Conservation (phyloP, 129 eudicot species). For the Escallonia rubra region DNA sequence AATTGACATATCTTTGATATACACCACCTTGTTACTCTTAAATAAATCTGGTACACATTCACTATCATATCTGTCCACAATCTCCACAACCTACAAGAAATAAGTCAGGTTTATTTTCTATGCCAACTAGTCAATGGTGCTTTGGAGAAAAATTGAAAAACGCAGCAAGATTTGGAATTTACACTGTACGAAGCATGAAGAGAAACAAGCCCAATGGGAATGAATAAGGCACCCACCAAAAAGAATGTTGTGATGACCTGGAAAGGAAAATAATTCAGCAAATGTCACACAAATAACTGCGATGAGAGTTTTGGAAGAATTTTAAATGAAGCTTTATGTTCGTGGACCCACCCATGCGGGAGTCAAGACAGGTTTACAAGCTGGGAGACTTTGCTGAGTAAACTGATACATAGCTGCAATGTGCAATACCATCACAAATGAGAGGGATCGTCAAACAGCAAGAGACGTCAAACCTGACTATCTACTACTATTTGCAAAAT, state of each 20-base stretch:
- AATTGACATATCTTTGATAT: slow-evolving; percentile 48
- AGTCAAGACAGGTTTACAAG: slow-evolving; percentile 86
- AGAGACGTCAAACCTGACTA: neutral
- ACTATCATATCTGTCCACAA: slow-evolving; percentile 68
- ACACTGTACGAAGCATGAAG: slow-evolving; percentile 69
- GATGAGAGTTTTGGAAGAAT: neutral
- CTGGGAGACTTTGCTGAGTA: slow-evolving; percentile 83
- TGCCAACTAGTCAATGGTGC: neutral
- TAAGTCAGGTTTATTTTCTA: neutral
- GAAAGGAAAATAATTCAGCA: slow-evolving; percentile 10
- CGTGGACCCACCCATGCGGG: slow-evolving; percentile 67
- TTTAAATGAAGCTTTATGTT: neutral
- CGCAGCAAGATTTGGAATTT: slow-evolving; percentile 11
- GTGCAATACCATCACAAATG: neutral
- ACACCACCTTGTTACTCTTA: slow-evolving; percentile 56
- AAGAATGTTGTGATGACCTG: slow-evolving; percentile 76
- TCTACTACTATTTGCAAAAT: neutral
- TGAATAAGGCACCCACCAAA: slow-evolving; percentile 51
- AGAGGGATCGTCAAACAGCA: neutral
- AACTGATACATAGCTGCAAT: slow-evolving; percentile 70
- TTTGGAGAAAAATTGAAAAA: slow-evolving; percentile 1
- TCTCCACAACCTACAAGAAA: slow-evolving; percentile 55
- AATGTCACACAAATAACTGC: neutral
- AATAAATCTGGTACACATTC: slow-evolving; percentile 61
- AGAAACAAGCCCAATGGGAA: slow-evolving; percentile 69